A percentile compares a stretch with the other conserved stretches of the same genome.
phyloP scores from a whole-genome alignment of 2,329 filamentous ascomycete genomes.

The Aspergillus transmontanensis region DNA sequence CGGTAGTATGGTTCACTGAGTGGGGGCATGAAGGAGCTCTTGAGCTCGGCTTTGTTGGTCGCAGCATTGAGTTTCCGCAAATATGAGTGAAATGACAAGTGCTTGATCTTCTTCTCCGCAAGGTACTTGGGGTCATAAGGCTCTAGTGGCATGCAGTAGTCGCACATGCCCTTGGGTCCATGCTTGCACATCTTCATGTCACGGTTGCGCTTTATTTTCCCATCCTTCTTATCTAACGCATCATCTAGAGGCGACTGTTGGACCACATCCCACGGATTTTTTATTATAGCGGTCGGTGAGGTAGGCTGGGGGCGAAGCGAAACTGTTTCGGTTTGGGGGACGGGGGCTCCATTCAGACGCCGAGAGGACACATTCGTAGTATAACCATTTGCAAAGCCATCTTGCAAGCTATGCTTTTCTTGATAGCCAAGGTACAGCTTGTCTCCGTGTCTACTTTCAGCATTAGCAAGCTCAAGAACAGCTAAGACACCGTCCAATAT shows the following conservation, averaged over 20 bases:
- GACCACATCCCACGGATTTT: conserved; percentile 91
- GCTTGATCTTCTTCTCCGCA: conserved; percentile 96
- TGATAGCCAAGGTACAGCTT: conserved; percentile 85
- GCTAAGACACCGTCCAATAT: too few species aligned
- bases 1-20: conserved; percentile 90
- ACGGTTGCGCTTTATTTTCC: conserved; percentile 77
- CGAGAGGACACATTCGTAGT: conserved; percentile 28
- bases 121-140: conserved; percentile 90
- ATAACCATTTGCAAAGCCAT: conserved; percentile 44
- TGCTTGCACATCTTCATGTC: conserved; percentile 91
- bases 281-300: conserved; percentile 64
- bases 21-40: conserved; percentile 93
- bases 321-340: conserved; percentile 57
- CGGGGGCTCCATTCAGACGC: conserved; percentile 41
- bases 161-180: conserved; percentile 97
- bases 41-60: conserved; percentile 93
- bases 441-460: conserved; percentile 72
- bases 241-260: conserved; percentile 88
- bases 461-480: background rate
- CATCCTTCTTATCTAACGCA: conserved; percentile 79
- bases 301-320: conserved; percentile 63
- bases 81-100: conserved; percentile 93
- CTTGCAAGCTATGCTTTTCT: conserved; percentile 55
- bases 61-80: conserved; percentile 92
- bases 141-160: conserved; percentile 96